Conservation (phyloP, 352 stramenopile species). For the Phytophthora multivora region DNA sequence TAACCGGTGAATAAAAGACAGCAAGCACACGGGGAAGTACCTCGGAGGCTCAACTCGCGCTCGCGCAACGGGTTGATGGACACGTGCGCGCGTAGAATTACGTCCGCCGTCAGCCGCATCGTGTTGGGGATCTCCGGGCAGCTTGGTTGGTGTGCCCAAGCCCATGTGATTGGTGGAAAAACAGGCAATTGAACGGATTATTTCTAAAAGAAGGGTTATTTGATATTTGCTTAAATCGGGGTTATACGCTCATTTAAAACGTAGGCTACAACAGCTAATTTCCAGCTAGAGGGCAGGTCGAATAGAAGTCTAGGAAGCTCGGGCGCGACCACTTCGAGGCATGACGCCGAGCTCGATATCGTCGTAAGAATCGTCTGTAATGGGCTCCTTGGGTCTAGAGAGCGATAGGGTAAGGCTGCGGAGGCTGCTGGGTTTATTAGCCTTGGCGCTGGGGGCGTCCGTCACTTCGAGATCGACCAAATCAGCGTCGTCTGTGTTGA, state of each 20-base stretch:
- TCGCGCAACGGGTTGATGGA: slow-evolving; percentile 92
- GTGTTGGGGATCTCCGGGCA: slow-evolving; percentile 21
- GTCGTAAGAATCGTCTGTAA: slow-evolving; percentile 64
- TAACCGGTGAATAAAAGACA: slow-evolving; percentile 17
- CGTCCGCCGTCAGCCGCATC: slow-evolving; percentile 89
- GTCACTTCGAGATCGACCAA: slow-evolving; percentile 29
- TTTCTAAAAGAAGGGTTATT: no score
- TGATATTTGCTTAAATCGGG: no score
- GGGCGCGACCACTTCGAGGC: slow-evolving; percentile 45
- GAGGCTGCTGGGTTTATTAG: slow-evolving; percentile 33
- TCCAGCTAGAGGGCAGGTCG: neutral
- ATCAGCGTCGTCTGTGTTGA: slow-evolving; percentile 31
- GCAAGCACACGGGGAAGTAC: slow-evolving; percentile 35
- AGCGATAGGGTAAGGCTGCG: slow-evolving; percentile 52
- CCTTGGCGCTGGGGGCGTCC: slow-evolving; percentile 26
- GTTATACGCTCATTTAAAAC: slow-evolving; percentile 29
- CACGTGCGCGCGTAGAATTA: slow-evolving; percentile 89
- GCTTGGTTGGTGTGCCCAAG: slow-evolving; percentile 18
- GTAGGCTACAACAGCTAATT: slow-evolving; percentile 5
- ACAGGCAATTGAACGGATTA: neutral
- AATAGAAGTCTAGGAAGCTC: slow-evolving; percentile 19
- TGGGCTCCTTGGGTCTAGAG: slow-evolving; percentile 45
- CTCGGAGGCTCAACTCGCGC: slow-evolving; percentile 92
- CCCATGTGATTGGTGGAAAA: slow-evolving; percentile 29
- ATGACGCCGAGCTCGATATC: slow-evolving; percentile 64